Evolutionary conservation across 108 stramenopile genomes (phyloP), one percentile per base, ranked within the genome.

Genomic region (Schizochytrium sp.): DNA sequence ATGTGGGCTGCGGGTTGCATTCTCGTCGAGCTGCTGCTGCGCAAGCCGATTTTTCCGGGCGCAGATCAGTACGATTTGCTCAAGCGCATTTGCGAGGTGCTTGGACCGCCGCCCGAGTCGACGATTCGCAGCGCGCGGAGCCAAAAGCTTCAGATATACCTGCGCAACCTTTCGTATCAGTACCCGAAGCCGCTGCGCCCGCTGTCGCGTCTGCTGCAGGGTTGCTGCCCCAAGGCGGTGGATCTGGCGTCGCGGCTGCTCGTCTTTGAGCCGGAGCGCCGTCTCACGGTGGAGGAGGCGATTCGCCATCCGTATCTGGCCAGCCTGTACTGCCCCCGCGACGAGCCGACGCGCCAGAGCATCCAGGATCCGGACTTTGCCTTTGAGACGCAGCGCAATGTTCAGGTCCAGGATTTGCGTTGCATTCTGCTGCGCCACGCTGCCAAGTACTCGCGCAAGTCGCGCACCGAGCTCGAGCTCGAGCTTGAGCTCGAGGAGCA

Each of bases 1-100:
- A 95, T 99, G 87, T 99, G 98, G 98, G 96, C 96, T 21, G 97
- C 96, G 14, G 99, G 99, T 4, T 98, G 98, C 72, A 97, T 99
- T 88, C 91, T 98, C 28, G 98, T 95, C 3, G 98, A 99, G 90
- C 93, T 99, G 48, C 89, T 97, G 14, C 87, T 95, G 89, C 97
- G 98, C n/a, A 93, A 96, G 59, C 97, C 98, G 18, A 91, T 98
- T 18, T 98, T 99, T 88, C 94, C 97, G 2, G 98, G 98, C 2
- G 96, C 97, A 72, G 92, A 94, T 19, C 97, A 97, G 51, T 95
- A 98, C 94, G 97, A 97, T 60, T 96, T 97, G 91, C 91, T 98
- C 12, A 58, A 94, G 41, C 91, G 94, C 25, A 96, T 97, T 25
- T 94, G 96, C 90, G 94, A 96, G 87, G 76, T 95, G 87, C 60